Evolutionary conservation across 345 rosid species (phyloP), one percentile per base, ranked within the genome.

Genomic region (Lumnitzera littorea): DNA sequence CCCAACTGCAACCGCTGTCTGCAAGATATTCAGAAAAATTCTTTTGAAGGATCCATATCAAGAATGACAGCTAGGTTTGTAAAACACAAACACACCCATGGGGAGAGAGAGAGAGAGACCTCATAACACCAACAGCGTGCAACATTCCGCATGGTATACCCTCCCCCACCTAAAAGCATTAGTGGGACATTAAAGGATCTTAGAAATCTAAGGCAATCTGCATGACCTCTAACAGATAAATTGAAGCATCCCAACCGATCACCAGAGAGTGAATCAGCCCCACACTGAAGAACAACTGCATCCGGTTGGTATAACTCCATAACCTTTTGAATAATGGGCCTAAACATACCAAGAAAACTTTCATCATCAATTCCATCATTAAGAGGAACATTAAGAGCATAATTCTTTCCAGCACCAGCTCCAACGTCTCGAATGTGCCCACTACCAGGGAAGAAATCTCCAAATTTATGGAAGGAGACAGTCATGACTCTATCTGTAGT

Each of bases 401-500:
- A 94, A 71, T 75, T 67, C 70, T 86, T 90, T 46, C 99, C 97
- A 8, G 69, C 63, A 8, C 78, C 87, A 4, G 68, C 79, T 11
- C 99, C 97, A 13, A 76, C 72, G 53, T 94, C 99, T 70, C 74
- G 82, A 64, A 94, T 83, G 71, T 88, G 96, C 41, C 99, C 97
- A 20, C 91, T 86, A 47, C 99, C 99, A 0, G 99, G 99, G 75
- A 94, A 94, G 79, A 84, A 94, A 67, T 94, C 99, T 50, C 99
- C 99, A 68, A 74, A 94, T 70, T 94, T 90, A 73, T 94, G 99
- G 65, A 94, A 94, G 57, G 99, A 94, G 58, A 94, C 97, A 3
- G 96, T 94, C 99, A 94, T 94, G 29, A 94, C 99, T 79, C 99
- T 88, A 75, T 94, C 99, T n/a, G 99, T 94, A 15, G 96, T 84